Base-by-base conservation (phyloP, 202 grass and related monocot genomes). In the Bolboschoenoplectus hybrid region DNA sequence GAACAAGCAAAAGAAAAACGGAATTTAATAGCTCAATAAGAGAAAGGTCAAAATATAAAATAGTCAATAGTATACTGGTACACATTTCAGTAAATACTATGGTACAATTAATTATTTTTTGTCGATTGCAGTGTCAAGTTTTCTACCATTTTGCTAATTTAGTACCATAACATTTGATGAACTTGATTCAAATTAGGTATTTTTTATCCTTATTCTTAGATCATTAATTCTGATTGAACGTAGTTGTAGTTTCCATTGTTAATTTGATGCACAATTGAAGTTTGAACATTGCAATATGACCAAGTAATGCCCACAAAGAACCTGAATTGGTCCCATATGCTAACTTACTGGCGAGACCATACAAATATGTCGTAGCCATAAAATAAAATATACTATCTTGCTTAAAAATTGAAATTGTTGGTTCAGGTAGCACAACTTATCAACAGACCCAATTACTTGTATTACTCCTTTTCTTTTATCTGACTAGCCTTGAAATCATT, bases 1-100 rank as follows among this genome's bases (percentile, higher is more conserved):
- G 86, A 85, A 6, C 41, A 52, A 52, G 32, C 70, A 88, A 17
- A 74, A 84, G 10, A 46, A 38, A 53, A 26, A 26, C 26, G 57
- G 41, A 62, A 46, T 43, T 12, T 13, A 46, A 50, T 13, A 63
- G 60, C 9, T 56, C 76, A 0, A 85, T 35, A 89, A n/a, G 14
- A 81, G 35, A 70, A 32, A 46, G 56, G 13, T 45, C 9, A 64
- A 46, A 82, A 10, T 17, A 55, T 56, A 80, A 66, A 57, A 80
- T 60, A 32, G 39, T 10, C 7, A 82, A 82, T 32, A 46, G 20
- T 63, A 66, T 47, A 9, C 50, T 9, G 74, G 16, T 81, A 81
- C 34, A 68, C 75, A 46, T 71, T 35, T 71, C 81, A 79, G 2
- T 49, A 9, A 5, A 40, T 76, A 73, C 0, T 34, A n/a, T 5